Conservation (phyloP, 371 early-diverging fungal species). For the Umbelopsis sp. region DNA sequence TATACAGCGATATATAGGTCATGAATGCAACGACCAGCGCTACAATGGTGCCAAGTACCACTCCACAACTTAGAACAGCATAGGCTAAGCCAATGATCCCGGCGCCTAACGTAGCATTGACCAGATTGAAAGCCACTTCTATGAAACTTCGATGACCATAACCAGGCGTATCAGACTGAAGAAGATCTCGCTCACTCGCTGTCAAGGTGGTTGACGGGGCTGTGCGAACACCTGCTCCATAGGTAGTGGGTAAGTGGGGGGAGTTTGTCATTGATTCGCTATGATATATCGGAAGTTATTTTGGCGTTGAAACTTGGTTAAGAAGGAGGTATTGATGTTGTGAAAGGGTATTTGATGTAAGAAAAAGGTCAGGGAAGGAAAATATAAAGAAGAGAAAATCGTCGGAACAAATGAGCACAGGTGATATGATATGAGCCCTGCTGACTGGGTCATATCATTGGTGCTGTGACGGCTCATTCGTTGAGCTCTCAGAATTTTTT, state of each 20-base stretch:
- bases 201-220: neutral
- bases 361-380: too few relatives aligned
- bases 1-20: constrained; percentile 55
- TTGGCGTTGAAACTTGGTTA: too few relatives aligned
- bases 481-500: too few relatives aligned
- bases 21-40: constrained; percentile 53
- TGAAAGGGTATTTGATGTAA: too few relatives aligned
- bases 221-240: neutral
- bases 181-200: constrained; percentile 36
- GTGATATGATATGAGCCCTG: too few relatives aligned
- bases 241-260: constrained; percentile 12
- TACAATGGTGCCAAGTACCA: constrained; percentile 51
- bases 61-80: constrained; percentile 59
- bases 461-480: too few relatives aligned
- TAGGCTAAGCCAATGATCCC: constrained; percentile 49
- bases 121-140: constrained; percentile 58
- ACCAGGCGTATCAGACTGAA: constrained; percentile 51
- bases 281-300: too few relatives aligned
- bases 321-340: too few relatives aligned
- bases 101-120: constrained; percentile 66
- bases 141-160: constrained; percentile 41
- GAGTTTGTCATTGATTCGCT: neutral
- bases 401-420: too few relatives aligned
- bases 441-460: too few relatives aligned
- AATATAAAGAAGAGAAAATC: too few relatives aligned